Conservation (phyloP, 2,329 filamentous ascomycete species). For the Bipolaris oryzae region DNA sequence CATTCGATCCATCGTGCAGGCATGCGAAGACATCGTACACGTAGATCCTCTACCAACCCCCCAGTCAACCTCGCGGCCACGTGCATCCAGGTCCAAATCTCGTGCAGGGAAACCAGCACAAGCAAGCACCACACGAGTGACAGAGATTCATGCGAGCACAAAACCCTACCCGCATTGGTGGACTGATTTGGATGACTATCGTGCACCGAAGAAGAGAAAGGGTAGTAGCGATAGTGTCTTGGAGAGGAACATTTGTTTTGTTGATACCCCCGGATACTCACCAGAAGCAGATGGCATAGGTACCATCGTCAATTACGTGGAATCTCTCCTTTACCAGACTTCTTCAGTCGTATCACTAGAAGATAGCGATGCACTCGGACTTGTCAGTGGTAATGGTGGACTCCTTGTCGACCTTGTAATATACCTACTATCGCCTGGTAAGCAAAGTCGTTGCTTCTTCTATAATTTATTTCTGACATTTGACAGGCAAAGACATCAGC, state of each 20-base stretch:
- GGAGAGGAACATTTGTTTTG: constrained; percentile 91
- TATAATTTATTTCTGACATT: constrained; percentile 27
- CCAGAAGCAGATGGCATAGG: constrained; percentile 36
- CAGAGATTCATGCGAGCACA: constrained; percentile 55
- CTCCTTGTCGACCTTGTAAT: constrained; percentile 83
- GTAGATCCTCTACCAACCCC: constrained; percentile 68
- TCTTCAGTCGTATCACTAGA: constrained; percentile 66
- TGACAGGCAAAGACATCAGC: constrained; percentile 45
- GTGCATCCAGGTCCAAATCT: constrained; percentile 32
- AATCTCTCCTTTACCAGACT: constrained; percentile 69
- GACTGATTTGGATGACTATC: constrained; percentile 75
- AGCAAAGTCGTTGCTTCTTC: constrained; percentile 27
- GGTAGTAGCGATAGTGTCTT: constrained; percentile 78
- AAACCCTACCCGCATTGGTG: constrained; percentile 84
- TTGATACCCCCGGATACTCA: constrained; percentile 76
- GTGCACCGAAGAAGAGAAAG: constrained; percentile 62
- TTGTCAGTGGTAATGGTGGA: constrained; percentile 82
- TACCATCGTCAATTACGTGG: constrained; percentile 69
- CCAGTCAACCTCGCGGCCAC: constrained; percentile 32
- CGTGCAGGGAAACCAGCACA: constrained; percentile 32
- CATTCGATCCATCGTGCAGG: constrained; percentile 84
- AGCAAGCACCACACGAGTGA: constrained; percentile 37
- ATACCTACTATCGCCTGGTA: constrained; percentile 78
- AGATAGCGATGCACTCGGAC: constrained; percentile 74
- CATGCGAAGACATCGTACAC: constrained; percentile 90